Evolutionary conservation across 2,329 filamentous ascomycete genomes (phyloP).

Genomic region (Aureobasidium sp.): DNA sequence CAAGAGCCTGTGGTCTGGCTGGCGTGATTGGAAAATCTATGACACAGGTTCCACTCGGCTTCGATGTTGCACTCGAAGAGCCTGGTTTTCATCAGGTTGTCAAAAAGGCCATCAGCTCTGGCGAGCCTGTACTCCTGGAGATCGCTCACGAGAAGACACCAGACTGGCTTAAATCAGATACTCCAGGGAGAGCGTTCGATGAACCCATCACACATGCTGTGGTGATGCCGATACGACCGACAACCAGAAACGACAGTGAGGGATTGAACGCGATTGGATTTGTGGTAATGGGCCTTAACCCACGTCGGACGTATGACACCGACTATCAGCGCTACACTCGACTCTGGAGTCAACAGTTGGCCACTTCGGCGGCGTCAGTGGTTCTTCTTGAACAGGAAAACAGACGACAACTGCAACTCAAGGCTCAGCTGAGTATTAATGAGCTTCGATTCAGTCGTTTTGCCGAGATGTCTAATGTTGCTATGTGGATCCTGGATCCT

Average conservation of each 20-base stretch:
- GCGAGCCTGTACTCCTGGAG: background rate
- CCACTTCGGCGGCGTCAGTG: constrained; percentile 30
- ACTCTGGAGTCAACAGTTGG: constrained; percentile 26
- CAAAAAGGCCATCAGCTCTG: constrained; percentile 4
- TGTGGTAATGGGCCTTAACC: constrained; percentile 30
- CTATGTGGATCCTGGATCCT: constrained; percentile 21
- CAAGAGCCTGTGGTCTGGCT: constrained; percentile 9
- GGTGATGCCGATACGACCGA: constrained; percentile 29
- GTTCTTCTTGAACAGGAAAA: constrained; percentile 30
- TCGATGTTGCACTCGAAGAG: constrained; percentile 2
- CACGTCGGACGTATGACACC: constrained; percentile 29
- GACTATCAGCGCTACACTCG: constrained; percentile 29
- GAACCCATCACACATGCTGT: constrained; percentile 26
- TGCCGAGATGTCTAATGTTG: constrained; percentile 30
- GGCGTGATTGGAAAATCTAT: constrained; percentile 10
- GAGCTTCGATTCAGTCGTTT: constrained; percentile 30
- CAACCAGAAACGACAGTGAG: constrained; percentile 19
- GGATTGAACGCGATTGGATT: constrained; percentile 28
- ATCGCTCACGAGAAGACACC: constrained; percentile 1
- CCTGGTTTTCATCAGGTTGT: constrained; percentile 3
- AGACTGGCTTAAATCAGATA: constrained; percentile 1
- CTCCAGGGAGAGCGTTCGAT: constrained; percentile 23
- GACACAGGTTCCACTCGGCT: background rate
- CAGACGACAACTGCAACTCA: constrained; percentile 19
- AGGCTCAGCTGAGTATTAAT: constrained; percentile 18